Conservation (phyloP, 2,329 filamentous ascomycete species). For the Diaporthe sp. region DNA sequence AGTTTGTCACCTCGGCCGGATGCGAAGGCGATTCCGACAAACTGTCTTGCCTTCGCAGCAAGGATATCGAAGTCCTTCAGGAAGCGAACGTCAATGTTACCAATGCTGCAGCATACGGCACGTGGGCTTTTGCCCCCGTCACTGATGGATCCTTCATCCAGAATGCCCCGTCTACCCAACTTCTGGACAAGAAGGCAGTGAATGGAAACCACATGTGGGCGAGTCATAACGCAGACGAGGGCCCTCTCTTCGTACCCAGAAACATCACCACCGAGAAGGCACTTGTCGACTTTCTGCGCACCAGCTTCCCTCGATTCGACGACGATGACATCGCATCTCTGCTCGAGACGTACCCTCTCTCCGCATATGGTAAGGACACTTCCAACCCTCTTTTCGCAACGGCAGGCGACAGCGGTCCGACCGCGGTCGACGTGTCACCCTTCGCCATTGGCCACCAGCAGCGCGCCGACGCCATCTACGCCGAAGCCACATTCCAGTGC, state of each 20-base stretch:
- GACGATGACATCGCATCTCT: not conserved
- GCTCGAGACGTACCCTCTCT: constrained; percentile 20
- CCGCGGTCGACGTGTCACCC: constrained; percentile 11
- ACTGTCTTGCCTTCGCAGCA: constrained; percentile 2
- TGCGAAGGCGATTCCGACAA: not conserved
- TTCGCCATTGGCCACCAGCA: constrained; percentile 12
- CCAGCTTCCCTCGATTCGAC: not conserved
- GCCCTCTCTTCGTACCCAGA: not conserved
- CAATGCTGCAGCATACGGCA: constrained; percentile 10
- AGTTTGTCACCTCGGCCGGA: not conserved
- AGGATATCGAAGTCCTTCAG: constrained; percentile 8
- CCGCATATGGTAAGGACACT: not conserved
- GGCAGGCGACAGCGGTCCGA: constrained; percentile 13
- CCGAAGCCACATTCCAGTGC: not conserved
- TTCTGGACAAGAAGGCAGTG: not conserved
- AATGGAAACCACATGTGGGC: constrained; percentile 20
- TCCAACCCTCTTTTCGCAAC: constrained; percentile 10
- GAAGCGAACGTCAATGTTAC: constrained; percentile 3
- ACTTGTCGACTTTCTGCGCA: not conserved
- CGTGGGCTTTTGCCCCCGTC: not conserved
- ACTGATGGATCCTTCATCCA: constrained; percentile 12
- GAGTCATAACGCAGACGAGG: constrained; percentile 3
- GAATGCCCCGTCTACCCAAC: not conserved
- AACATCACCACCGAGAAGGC: constrained; percentile 16
- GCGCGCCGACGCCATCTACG: constrained; percentile 15